Conservation (phyloP, 768 basidiomycete genomes). For the Tulasnella sp. region DNA sequence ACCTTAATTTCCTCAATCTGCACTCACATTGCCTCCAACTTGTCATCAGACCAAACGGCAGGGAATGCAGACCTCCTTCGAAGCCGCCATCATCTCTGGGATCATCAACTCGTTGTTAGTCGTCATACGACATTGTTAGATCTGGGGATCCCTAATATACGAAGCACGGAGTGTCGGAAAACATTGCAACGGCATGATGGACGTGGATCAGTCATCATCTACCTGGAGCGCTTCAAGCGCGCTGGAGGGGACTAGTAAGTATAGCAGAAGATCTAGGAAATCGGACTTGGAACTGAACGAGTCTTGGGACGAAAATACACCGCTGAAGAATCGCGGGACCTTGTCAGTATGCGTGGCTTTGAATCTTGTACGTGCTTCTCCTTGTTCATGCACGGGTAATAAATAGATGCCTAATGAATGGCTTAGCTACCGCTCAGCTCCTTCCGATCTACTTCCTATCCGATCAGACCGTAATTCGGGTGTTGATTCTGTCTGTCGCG, state of each 20-base stretch:
- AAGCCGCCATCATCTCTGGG: conserved; percentile 63
- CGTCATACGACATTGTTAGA: conserved; percentile 71
- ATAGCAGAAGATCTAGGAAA: background rate
- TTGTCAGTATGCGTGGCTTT: conserved; percentile 75
- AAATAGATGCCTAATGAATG: background rate
- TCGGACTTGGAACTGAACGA: conserved; percentile 81
- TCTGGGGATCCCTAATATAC: conserved; percentile 65
- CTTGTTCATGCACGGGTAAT: background rate
- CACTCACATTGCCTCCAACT: conserved; percentile 50
- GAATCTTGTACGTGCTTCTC: conserved; percentile 48
- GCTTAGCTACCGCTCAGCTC: conserved; percentile 31
- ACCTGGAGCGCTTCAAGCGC: conserved; percentile 6
- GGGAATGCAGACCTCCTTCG: conserved; percentile 64
- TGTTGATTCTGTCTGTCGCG: conserved; percentile 57
- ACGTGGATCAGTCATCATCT: conserved; percentile 22
- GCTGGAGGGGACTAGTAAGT: background rate
- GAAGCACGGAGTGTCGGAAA: conserved; percentile 43
- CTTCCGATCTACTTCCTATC: conserved; percentile 52
- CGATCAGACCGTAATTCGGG: conserved; percentile 48
- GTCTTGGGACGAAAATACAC: conserved; percentile 76
- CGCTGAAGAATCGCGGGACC: conserved; percentile 44
- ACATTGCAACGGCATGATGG: background rate
- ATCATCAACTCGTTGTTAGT: conserved; percentile 67
- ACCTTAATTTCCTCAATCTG: conserved; percentile 28
- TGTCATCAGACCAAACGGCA: conserved; percentile 41